Percentiles rank a stretch among this genome's conserved stretches.
Evolutionary conservation across 108 stramenopile genomes (phyloP).

Genomic region (Nitzschia putrida): DNA sequence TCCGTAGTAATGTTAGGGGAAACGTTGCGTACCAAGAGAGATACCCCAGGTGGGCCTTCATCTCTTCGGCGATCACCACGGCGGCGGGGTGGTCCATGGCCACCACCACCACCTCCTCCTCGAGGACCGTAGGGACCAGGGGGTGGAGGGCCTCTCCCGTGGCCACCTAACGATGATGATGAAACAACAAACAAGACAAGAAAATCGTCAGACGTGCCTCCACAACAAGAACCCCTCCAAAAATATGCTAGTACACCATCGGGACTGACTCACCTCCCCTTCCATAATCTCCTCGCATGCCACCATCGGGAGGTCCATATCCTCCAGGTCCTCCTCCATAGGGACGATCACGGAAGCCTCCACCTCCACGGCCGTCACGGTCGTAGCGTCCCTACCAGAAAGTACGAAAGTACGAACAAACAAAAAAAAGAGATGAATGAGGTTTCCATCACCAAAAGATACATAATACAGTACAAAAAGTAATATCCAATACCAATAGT

Average conservation of each 20-base stretch:
- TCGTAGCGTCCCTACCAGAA: constrained; percentile 11
- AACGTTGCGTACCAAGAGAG: constrained; percentile 81
- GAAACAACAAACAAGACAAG: not conserved
- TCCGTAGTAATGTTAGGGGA: constrained; percentile 64
- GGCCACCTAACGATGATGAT: not conserved
- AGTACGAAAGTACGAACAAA: too few relatives aligned
- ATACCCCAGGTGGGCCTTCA: constrained; percentile 83
- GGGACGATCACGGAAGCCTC: constrained; percentile 21
- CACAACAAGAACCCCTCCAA: not conserved
- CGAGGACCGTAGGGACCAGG: constrained; percentile 20
- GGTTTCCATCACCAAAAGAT: too few relatives aligned
- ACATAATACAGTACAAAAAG: too few relatives aligned
- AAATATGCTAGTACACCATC: not conserved
- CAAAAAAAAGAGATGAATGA: too few relatives aligned
- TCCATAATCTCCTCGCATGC: constrained; percentile 17
- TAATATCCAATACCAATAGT: too few relatives aligned
- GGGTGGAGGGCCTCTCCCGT: constrained; percentile 37
- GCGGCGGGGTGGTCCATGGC: constrained; percentile 25
- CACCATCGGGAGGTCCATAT: constrained; percentile 27
- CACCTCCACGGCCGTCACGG: constrained; percentile 24
- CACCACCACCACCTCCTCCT: constrained; percentile 16
- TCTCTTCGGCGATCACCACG: constrained; percentile 65
- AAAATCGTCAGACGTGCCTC: not conserved
- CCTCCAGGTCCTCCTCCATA: constrained; percentile 16
- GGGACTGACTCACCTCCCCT: constrained; percentile 6